Base-by-base conservation (phyloP, 768 basidiomycete species). In the Kwoniella sp. region DNA sequence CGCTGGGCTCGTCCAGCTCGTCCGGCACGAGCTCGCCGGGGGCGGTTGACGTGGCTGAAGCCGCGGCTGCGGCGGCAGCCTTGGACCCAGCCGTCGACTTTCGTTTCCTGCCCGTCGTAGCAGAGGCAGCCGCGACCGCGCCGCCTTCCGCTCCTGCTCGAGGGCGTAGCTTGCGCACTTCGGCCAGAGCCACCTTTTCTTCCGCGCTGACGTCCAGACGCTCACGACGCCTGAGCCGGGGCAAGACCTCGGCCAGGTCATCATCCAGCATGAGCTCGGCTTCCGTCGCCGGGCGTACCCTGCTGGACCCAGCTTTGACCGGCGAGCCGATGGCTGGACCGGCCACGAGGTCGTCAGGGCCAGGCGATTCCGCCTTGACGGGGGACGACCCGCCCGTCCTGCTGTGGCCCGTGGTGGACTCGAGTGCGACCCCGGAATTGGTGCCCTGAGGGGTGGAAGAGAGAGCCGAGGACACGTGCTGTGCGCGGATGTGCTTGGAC, bases 401-500 rank as follows among this genome's bases (percentile, higher is more conserved):
- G n/a, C n/a, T n/a, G n/a, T n/a, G n/a, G n/a, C n/a, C n/a, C n/a
- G n/a, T n/a, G n/a, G n/a, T n/a, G n/a, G n/a, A n/a, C n/a, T n/a
- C n/a, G n/a, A n/a, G n/a, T n/a, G n/a, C 33, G 20, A 9, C 34
- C 11, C 3, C 23, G 17, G 38, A 42, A 26, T n/a, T 41, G 22
- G 9, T 3, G 34, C 29, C 26, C 44, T 20, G 20, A 36, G 9
- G 14, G 46, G 3, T 29, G 33, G 32, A 53, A 8, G 33, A 28
- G 53, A 26, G 32, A 23, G 25, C 36, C 37, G 23, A 19, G 36
- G 22, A 39, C 75, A 37, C 19, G 27, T 90, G 87, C 65, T 91
- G 87, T 27, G 87, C 82, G 22, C 89, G 84, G 82, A 90, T 85
- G 73, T 95, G 91, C 69, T 93, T 93, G 19, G 69, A 69, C 17